Evolutionary conservation across 768 basidiomycete genomes (phyloP).

Genomic region (Xerocomus brunneocitrinus): DNA sequence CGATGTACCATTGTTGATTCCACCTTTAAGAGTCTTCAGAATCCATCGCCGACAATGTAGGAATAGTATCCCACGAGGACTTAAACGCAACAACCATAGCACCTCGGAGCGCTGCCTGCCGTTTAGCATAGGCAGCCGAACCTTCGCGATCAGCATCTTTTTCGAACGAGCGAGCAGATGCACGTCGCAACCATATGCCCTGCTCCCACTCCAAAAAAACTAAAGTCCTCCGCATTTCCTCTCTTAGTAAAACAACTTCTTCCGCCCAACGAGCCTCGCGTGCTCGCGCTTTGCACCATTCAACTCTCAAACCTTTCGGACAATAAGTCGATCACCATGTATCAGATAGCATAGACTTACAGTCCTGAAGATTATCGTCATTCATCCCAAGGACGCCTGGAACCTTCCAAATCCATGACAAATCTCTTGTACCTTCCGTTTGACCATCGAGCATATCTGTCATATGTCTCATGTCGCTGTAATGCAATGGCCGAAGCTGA

Average conservation of each 20-base stretch:
- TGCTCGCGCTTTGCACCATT: slow-evolving; percentile 19
- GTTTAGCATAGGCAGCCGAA: background rate
- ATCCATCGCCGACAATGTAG: too few relatives aligned
- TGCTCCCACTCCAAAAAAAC: background rate
- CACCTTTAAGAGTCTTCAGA: too few relatives aligned
- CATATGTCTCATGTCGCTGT: background rate
- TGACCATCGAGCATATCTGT: background rate
- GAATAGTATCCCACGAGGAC: background rate
- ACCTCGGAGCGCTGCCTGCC: background rate
- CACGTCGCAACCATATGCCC: background rate
- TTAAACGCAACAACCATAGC: background rate
- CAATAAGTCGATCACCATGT: too few relatives aligned
- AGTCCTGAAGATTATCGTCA: background rate
- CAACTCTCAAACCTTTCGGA: background rate
- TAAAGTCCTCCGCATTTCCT: background rate
- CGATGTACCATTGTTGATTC: too few relatives aligned
- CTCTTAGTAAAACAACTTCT: background rate
- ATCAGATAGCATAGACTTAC: background rate
- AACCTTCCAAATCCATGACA: background rate
- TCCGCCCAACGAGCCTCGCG: background rate
- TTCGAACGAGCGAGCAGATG: background rate
- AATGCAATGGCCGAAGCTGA: background rate
- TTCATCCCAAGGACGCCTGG: background rate
- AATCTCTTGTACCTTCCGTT: background rate
- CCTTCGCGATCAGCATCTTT: background rate